phyloP scores from a whole-genome alignment of 83 land plant genomes.

The Picea abies region DNA sequence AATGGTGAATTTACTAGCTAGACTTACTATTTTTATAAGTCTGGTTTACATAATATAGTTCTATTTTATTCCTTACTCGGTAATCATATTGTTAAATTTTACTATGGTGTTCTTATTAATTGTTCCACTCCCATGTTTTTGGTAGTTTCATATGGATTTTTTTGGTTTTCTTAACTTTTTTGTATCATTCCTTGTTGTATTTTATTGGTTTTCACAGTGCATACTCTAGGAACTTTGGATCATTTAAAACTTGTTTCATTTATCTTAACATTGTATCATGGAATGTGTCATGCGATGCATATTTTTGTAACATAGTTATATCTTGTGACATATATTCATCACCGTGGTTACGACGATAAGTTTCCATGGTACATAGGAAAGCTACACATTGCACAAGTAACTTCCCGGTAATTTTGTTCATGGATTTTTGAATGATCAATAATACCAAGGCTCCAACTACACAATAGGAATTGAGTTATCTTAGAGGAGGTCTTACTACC shows the following conservation, averaged over 20 bases:
- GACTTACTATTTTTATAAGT: conserved; percentile 38
- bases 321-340: conserved; percentile 88
- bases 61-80: conserved; percentile 79
- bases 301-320: conserved; percentile 83
- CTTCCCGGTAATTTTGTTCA: too few species aligned
- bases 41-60: conserved; percentile 68
- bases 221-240: neutral
- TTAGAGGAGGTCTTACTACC: too few species aligned
- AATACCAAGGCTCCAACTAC: too few species aligned
- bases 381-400: neutral
- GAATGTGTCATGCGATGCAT: conserved; percentile 23
- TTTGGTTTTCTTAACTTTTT: neutral
- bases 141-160: neutral
- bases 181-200: neutral
- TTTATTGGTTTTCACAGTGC: neutral
- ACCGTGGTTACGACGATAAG: conserved; percentile 87
- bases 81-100: conserved; percentile 13
- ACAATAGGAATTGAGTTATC: too few species aligned
- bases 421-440: too few species aligned
- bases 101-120: neutral
- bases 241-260: neutral
- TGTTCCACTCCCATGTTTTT: neutral
- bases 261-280: neutral
- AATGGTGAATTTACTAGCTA: conserved; percentile 52
- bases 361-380: conserved; percentile 95